phyloP scores from a whole-genome alignment of 805 yeast species.

The Zygosaccharomyces siamensis region DNA sequence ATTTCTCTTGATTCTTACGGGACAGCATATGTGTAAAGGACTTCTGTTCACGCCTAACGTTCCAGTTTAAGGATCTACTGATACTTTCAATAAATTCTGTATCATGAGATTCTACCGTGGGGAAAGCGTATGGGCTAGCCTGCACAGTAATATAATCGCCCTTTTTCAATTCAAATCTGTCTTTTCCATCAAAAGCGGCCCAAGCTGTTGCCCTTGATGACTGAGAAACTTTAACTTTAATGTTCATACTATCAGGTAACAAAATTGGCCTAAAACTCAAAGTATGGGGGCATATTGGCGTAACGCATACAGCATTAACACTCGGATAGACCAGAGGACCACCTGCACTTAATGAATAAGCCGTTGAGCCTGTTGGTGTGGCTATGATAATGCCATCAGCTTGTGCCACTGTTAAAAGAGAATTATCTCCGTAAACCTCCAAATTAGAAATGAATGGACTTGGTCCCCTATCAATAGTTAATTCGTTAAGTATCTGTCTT shows the following conservation, averaged over 20 bases:
- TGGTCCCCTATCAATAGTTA: slow-evolving; percentile 91
- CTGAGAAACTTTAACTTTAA: slow-evolving; percentile 77
- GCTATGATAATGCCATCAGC: slow-evolving; percentile 92
- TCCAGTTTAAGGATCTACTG: slow-evolving; percentile 87
- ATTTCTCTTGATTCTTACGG: slow-evolving; percentile 49
- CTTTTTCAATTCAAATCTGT: slow-evolving; percentile 68
- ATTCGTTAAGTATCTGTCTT: slow-evolving; percentile 79
- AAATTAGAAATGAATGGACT: slow-evolving; percentile 87
- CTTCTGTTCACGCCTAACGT: slow-evolving; percentile 81
- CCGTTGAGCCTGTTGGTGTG: slow-evolving; percentile 95
- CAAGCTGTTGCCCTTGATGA: slow-evolving; percentile 87
- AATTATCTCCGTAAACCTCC: slow-evolving; percentile 84
- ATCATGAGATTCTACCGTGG: slow-evolving; percentile 73
- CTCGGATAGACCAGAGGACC: slow-evolving; percentile 94
- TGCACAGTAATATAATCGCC: slow-evolving; percentile 84
- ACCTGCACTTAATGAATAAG: slow-evolving; percentile 91
- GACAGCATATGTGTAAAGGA: slow-evolving; percentile 63
- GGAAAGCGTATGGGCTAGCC: slow-evolving; percentile 90
- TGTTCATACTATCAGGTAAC: slow-evolving; percentile 86
- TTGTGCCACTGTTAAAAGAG: slow-evolving; percentile 80
- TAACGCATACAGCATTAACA: slow-evolving; percentile 84
- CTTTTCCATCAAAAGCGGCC: slow-evolving; percentile 95
- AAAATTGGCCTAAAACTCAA: slow-evolving; percentile 87
- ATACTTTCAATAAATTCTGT: slow-evolving; percentile 81
- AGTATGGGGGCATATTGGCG: slow-evolving; percentile 96